Conservation (phyloP, 208 protist genomes). For the Trypanosoma scelopori region DNA sequence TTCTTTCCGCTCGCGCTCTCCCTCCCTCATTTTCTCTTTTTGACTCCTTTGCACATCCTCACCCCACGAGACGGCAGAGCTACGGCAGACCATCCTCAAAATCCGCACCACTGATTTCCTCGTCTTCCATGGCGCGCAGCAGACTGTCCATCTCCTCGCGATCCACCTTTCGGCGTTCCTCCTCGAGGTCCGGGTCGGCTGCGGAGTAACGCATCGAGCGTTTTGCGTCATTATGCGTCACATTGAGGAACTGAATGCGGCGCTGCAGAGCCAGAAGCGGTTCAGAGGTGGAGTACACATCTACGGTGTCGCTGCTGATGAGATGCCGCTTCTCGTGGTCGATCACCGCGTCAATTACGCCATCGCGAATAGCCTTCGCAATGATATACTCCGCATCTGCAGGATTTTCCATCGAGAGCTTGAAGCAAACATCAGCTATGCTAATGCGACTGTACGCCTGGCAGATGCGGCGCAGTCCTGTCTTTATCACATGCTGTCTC, state of each 20-base stretch:
- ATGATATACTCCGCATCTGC: constrained; percentile 98
- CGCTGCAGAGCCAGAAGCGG: constrained; percentile 93
- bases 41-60: not conserved
- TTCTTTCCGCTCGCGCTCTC: not conserved
- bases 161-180: constrained; percentile 74
- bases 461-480: constrained; percentile 96
- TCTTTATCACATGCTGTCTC: constrained; percentile 98
- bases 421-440: constrained; percentile 94
- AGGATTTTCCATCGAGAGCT: constrained; percentile 95
- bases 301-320: constrained; percentile 92
- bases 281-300: constrained; percentile 97
- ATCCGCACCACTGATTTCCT: constrained; percentile 64
- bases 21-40: constrained; percentile 3
- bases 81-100: constrained; percentile 85
- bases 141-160: constrained; percentile 30
- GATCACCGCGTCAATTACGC: constrained; percentile 96
- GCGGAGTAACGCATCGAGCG: constrained; percentile 89
- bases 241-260: constrained; percentile 95
- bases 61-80: not conserved
- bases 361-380: constrained; percentile 97
- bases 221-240: constrained; percentile 95
- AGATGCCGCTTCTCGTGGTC: constrained; percentile 93
- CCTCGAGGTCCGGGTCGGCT: constrained; percentile 78
- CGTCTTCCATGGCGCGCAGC: constrained; percentile 65
- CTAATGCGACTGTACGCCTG: constrained; percentile 97